A percentile compares a stretch with the other conserved stretches of the same genome.
These are phyloP conservation scores for Dioszegia hungarica DNA, from an alignment of 768 basidiomycete species.

Conservation along the genomic window DNA sequence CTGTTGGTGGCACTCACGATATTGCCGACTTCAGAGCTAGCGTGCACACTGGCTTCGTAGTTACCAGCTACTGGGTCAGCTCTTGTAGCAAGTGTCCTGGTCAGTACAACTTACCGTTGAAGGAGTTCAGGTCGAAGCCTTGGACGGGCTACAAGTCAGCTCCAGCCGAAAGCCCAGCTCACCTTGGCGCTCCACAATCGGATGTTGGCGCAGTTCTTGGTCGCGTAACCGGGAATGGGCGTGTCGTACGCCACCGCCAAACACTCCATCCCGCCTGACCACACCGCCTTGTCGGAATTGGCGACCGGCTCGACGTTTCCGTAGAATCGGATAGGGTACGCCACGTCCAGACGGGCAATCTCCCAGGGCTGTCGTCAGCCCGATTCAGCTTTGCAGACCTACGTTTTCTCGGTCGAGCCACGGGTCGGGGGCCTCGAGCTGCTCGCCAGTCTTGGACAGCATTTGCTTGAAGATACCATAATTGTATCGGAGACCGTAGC, in stretches of 20 bases:
- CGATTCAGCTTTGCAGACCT: background rate
- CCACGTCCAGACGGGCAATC: conserved; percentile 60
- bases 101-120: conserved; percentile 65
- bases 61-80: conserved; percentile 60
- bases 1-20: conserved; percentile 51
- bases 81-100: no score
- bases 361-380: conserved; percentile 44
- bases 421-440: conserved; percentile 55
- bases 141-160: conserved; percentile 56
- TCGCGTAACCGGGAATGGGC: conserved; percentile 58
- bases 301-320: conserved; percentile 67
- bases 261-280: conserved; percentile 85
- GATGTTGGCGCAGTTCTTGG: conserved; percentile 77
- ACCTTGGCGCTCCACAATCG: conserved; percentile 53
- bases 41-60: conserved; percentile 82
- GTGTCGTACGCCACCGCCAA: conserved; percentile 90
- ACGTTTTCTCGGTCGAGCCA: conserved; percentile 46
- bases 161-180: background rate
- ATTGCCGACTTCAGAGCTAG: conserved; percentile 82
- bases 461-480: conserved; percentile 95
- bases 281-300: conserved; percentile 46
- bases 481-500: conserved; percentile 63
- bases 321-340: conserved; percentile 68
- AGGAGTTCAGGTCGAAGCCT: conserved; percentile 90
- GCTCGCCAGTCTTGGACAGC: conserved; percentile 56